These are phyloP conservation scores for Ophiostoma ulmi DNA, from an alignment of 2,329 filamentous ascomycete species.

Conservation along the genomic window DNA sequence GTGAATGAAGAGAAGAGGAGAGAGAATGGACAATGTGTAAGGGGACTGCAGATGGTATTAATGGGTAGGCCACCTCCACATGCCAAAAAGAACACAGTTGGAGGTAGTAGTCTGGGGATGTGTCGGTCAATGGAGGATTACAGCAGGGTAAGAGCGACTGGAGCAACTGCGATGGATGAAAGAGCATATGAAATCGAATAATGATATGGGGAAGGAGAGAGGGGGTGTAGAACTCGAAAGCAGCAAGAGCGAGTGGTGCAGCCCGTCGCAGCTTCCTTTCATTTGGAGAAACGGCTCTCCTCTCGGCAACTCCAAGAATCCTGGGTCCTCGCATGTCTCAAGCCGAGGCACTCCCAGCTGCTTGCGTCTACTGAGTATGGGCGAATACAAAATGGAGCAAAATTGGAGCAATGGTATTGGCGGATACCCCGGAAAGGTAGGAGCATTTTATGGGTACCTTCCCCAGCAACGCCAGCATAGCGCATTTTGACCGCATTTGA, in stretches of 20 bases:
- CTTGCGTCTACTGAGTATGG: constrained; percentile 4
- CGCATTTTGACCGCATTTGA: not conserved
- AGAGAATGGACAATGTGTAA: constrained; percentile 10
- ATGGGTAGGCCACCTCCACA: constrained; percentile 21
- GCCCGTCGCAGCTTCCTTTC: constrained; percentile 14
- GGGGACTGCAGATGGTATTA: constrained; percentile 13
- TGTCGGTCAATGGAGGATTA: not conserved
- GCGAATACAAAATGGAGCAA: not conserved
- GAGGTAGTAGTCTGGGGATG: constrained; percentile 13
- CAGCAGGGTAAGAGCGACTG: not conserved
- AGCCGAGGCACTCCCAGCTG: constrained; percentile 24
- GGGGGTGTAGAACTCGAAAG: not conserved
- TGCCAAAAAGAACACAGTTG: constrained; percentile 21
- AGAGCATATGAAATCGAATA: not conserved
- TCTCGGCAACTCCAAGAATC: constrained; percentile 21
- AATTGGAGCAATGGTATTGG: constrained; percentile 21
- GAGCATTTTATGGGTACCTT: constrained; percentile 20
- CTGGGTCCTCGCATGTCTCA: constrained; percentile 22
- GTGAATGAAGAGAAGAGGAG: constrained; percentile 1
- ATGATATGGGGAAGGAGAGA: not conserved
- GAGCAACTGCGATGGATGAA: not conserved
- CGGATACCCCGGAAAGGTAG: constrained; percentile 21
- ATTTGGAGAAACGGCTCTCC: constrained; percentile 14
- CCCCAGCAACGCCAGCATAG: constrained; percentile 23
- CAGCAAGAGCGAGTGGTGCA: constrained; percentile 6